Evolutionary conservation across 352 stramenopile genomes (phyloP), one percentile per base, ranked within the genome.

Genomic region (Pythium volutum): DNA sequence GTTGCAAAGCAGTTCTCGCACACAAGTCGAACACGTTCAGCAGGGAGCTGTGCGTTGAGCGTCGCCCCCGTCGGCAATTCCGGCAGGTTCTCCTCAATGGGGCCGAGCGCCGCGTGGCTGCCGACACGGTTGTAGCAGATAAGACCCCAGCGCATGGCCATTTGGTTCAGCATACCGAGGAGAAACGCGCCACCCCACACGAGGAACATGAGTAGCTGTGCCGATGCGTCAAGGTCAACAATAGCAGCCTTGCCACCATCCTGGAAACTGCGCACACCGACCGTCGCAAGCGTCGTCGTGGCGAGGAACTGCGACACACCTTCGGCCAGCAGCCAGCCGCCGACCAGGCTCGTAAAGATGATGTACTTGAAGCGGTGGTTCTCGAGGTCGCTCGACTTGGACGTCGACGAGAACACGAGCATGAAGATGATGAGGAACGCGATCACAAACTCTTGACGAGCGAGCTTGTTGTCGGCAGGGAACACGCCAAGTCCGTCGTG

Each of bases 301-400:
- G 84, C 81, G 0, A 91, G 60, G 38, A 95, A 74, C n/a, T 84
- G 79, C 2, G 80, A 88, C 5, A 95, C 70, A 23, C 76, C 87
- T 58, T 95, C 87, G 0, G 79, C 64, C 0, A 86, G 73, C 66
- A 95, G 66, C 87, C 87, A 95, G 38, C 84, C 84, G 49, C 87
- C 87, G 0, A 76, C 77, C 25, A 91, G 62, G 7, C 77, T 66
- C 29, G 82, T 83, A 47, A 95, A 88, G n/a, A 93, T 7, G 3
- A 93, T 75, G 60, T 95, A 95, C 73, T 95, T 95, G 76, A 95
- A 89, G 16, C 87, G 84, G 72, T 95, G 87, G 75, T 91, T 93
- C 69, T 95, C 87, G 23, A 93, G 68, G 47, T 95, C 87, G 10
- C 68, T 70, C 6, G 81, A 88, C 78, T 95, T 95, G 62, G 82